phyloP scores from a whole-genome alignment of 495 filamentous ascomycete genomes.

The Aspergillus panamensis region DNA sequence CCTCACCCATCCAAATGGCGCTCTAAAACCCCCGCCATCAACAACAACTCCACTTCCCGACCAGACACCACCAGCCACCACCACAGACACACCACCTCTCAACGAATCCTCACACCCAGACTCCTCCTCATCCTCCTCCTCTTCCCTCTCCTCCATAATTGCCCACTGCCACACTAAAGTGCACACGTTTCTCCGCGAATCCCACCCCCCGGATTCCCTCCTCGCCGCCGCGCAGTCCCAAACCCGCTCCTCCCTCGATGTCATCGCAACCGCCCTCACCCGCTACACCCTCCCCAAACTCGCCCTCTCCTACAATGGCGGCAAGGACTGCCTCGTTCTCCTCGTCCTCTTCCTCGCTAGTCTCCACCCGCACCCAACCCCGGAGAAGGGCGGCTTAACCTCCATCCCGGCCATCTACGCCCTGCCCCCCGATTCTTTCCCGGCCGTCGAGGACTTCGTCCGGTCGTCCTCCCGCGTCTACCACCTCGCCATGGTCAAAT shows the following conservation, averaged over 20 bases:
- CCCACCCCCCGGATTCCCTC: constrained; percentile 55
- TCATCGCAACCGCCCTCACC: constrained; percentile 67
- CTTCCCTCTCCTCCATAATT: constrained; percentile 48
- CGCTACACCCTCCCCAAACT: constrained; percentile 72
- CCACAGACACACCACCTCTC: not conserved
- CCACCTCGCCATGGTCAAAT: constrained; percentile 71
- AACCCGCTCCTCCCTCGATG: constrained; percentile 62
- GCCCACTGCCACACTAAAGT: constrained; percentile 60
- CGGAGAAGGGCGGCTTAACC: constrained; percentile 15
- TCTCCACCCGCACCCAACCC: constrained; percentile 39
- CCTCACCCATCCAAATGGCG: constrained; percentile 5
- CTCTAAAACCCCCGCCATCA: not conserved
- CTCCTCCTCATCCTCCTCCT: not conserved
- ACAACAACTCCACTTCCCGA: constrained; percentile 4
- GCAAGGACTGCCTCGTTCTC: constrained; percentile 95
- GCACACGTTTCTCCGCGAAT: constrained; percentile 61
- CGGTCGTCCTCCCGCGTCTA: constrained; percentile 57
- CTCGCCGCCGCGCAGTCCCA: constrained; percentile 64
- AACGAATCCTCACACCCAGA: not conserved
- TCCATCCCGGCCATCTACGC: constrained; percentile 84
- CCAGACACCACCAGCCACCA: not conserved
- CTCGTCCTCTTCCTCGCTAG: constrained; percentile 82
- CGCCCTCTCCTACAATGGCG: constrained; percentile 94
- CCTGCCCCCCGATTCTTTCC: constrained; percentile 73
- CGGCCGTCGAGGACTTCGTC: constrained; percentile 83